A percentile compares a stretch with the other conserved stretches of the same genome.
phyloP scores from a whole-genome alignment of 108 stramenopile genomes.

The Pseudonitzschia multiseries region DNA sequence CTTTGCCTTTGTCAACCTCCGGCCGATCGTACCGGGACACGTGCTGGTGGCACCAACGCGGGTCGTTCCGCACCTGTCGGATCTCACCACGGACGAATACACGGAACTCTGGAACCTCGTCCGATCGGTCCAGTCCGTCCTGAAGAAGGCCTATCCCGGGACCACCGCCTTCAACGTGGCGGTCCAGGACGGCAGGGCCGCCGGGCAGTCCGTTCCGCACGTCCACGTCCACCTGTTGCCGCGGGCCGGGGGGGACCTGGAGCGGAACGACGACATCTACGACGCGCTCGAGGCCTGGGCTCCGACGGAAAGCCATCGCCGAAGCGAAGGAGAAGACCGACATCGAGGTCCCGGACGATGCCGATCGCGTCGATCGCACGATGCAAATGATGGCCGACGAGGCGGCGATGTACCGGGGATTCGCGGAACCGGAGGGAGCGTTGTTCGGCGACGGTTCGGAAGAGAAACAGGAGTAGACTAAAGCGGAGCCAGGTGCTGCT shows the following conservation, averaged over 20 bases:
- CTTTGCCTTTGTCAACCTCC: constrained; percentile 83
- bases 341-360: constrained; percentile 76
- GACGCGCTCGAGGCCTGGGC: constrained; percentile 83
- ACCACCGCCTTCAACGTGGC: constrained; percentile 81
- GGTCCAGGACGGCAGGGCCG: constrained; percentile 82
- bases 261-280: constrained; percentile 86
- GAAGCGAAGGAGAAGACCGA: constrained; percentile 16
- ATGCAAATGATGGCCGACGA: constrained; percentile 76
- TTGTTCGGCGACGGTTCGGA: neutral
- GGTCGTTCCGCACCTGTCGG: constrained; percentile 55
- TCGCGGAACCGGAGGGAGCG: neutral
- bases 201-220: constrained; percentile 90
- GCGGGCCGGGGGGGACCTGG: constrained; percentile 61
- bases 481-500: too few species aligned
- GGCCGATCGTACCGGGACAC: constrained; percentile 88
- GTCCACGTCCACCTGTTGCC: constrained; percentile 92
- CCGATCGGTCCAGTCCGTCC: constrained; percentile 61
- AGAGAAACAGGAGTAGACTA: too few species aligned
- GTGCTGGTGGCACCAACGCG: constrained; percentile 74
- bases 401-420: constrained; percentile 56
- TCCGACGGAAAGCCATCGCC: constrained; percentile 50
- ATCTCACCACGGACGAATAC: constrained; percentile 75
- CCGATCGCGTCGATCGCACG: constrained; percentile 75
- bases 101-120: constrained; percentile 77
- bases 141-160: constrained; percentile 54